These are phyloP conservation scores for Akanthomyces lecanii DNA, from an alignment of 2,329 filamentous ascomycete genomes.

Conservation along the genomic window DNA sequence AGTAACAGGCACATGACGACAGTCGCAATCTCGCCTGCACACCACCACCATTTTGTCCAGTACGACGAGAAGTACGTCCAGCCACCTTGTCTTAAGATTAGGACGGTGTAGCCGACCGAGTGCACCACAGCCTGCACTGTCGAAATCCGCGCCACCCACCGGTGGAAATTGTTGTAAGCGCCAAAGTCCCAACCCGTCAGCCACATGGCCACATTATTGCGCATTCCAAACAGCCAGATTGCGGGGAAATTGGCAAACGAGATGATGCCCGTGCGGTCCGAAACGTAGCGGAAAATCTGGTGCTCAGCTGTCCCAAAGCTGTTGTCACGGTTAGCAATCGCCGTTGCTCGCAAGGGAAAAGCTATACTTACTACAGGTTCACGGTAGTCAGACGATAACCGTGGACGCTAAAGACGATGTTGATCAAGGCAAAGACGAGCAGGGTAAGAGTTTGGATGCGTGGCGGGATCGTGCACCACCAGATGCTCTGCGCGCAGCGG, in stretches of 20 bases:
- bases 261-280: constrained; percentile 61
- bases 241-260: constrained; percentile 60
- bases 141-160: constrained; percentile 60
- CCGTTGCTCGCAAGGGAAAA: constrained; percentile 11
- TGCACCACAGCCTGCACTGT: constrained; percentile 60
- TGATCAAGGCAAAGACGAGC: constrained; percentile 34
- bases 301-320: constrained; percentile 33
- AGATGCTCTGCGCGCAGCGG: constrained; percentile 39
- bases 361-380: constrained; percentile 35
- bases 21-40: constrained; percentile 44
- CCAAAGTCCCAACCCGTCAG: constrained; percentile 65
- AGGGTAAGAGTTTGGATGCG: constrained; percentile 41
- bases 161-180: constrained; percentile 64
- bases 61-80: constrained; percentile 34
- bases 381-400: constrained; percentile 36
- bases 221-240: constrained; percentile 62
- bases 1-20: constrained; percentile 43
- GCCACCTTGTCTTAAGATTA: constrained; percentile 37
- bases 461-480: constrained; percentile 42
- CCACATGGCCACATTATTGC: constrained; percentile 64
- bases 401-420: constrained; percentile 32
- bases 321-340: constrained; percentile 8
- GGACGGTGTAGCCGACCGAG: constrained; percentile 53
- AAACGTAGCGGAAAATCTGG: constrained; percentile 50
- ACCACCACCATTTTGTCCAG: constrained; percentile 45